Base-by-base conservation (phyloP, 2,329 filamentous ascomycete genomes). In the Endoconidiophora polonica region DNA sequence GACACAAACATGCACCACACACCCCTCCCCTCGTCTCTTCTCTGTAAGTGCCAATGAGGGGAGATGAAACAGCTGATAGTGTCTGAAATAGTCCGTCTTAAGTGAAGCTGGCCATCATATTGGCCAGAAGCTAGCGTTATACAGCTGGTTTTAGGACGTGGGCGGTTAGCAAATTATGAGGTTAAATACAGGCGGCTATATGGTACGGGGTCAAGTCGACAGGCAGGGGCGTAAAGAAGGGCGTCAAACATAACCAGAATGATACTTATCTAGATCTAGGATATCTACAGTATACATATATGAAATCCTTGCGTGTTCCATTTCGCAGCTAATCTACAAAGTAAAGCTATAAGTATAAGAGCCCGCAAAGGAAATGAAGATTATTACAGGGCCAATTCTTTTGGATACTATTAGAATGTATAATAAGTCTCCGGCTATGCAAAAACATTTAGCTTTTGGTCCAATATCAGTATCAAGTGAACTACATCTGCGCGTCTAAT, bases 201-300 rank as follows among this genome's bases (percentile, higher is more conserved):
- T 39, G 44, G 53, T 41, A 23, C 9, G 45, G 43, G 20, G 29
- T 33, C 12, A 12, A 46, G 41, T 38, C 42, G 48, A 46, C 36
- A 36, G 47, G 50, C 49, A 48, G 38, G 44, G 44, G 26, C 49
- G 43, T 50, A 54, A 45, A 43, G 22, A 55, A 47, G 38, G 52
- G 50, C 53, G 49, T 47, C 45, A 50, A 55, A 37, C 39, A 48
- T 48, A 44, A 52, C 42, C 47, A 22, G 14, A 6, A 22, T 41
- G 10, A 41, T 5, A 22, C 39, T 22, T 22, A 12, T 16, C 9
- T 7, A 41, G 14, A 22, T 41, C 20, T 20, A 9, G 14, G 9
- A 7, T 41, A n/a, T 18, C 1, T 18, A 18, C 16, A 18, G 16
- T 18, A 18, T 18, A 18, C 16, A 18, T 1, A 18, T 7, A 5